Conservation (phyloP, 441 rosid genomes). For the Euphorbia corollata region DNA sequence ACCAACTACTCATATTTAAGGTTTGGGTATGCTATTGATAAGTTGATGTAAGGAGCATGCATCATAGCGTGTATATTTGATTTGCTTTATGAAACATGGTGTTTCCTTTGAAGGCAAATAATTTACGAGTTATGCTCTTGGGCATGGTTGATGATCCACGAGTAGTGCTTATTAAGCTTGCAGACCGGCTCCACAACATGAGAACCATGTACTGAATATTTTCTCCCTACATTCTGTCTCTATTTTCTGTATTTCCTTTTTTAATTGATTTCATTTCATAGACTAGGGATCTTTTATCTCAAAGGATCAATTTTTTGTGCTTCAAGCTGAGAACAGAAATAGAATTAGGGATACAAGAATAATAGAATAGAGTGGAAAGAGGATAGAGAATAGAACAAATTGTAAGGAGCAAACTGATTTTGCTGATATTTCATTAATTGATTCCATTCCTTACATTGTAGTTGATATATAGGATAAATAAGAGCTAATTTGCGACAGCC, state of each 20-base stretch:
- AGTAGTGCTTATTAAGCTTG: conserved; percentile 75
- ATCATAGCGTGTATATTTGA: background rate
- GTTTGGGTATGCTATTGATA: background rate
- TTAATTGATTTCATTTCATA: background rate
- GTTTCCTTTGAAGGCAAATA: conserved; percentile 43
- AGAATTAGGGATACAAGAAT: too few relatives aligned
- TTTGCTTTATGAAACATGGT: conserved; percentile 15
- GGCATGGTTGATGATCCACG: conserved; percentile 85
- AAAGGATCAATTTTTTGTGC: too few relatives aligned
- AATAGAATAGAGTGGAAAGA: too few relatives aligned
- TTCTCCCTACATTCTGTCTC: conserved; percentile 13
- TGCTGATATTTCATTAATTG: too few relatives aligned
- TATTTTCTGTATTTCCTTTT: background rate
- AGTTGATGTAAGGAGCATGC: background rate
- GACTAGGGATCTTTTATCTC: too few relatives aligned
- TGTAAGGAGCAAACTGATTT: too few relatives aligned
- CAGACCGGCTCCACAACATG: conserved; percentile 83
- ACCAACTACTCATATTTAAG: background rate
- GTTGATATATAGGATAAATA: too few relatives aligned
- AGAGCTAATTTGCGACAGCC: too few relatives aligned
- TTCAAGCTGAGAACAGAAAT: too few relatives aligned
- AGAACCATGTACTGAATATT: conserved; percentile 54
- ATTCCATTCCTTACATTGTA: too few relatives aligned
- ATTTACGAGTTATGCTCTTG: conserved; percentile 64
- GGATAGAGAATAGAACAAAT: too few relatives aligned